phyloP scores from a whole-genome alignment of 2,329 filamentous ascomycete genomes.

The Paecilomyces niveus region DNA sequence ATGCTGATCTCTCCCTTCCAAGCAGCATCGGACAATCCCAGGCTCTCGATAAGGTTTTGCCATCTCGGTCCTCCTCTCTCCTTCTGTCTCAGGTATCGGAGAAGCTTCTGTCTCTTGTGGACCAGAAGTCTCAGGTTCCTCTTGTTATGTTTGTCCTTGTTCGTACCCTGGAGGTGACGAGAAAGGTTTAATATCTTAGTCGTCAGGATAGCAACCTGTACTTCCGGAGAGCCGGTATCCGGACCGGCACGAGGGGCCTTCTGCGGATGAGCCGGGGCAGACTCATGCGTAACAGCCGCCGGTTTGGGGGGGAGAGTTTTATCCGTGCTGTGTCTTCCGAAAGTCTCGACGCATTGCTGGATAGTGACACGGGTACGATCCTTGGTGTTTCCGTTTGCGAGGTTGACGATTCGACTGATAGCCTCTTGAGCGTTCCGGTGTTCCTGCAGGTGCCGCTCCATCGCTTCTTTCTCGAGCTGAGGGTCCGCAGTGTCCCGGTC shows the following conservation, averaged over 20 bases:
- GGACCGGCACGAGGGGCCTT: constrained; percentile 68
- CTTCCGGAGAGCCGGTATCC: constrained; percentile 91
- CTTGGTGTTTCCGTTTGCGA: constrained; percentile 70
- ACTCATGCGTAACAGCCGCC: constrained; percentile 35
- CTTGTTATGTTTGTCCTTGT: constrained; percentile 92
- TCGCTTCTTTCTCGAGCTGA: constrained; percentile 29
- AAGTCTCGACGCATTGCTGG: constrained; percentile 73
- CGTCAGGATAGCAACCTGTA: constrained; percentile 94
- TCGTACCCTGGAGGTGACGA: constrained; percentile 61
- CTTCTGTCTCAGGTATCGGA: constrained; percentile 79
- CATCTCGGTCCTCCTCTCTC: constrained; percentile 88
- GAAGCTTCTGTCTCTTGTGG: constrained; percentile 79
- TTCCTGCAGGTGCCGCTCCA: constrained; percentile 42
- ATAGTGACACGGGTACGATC: constrained; percentile 78
- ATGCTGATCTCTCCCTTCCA: constrained; percentile 86
- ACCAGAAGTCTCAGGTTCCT: constrained; percentile 78
- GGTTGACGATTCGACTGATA: constrained; percentile 67
- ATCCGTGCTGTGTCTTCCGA: constrained; percentile 90
- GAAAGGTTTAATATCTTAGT: constrained; percentile 82
- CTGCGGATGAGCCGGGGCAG: constrained; percentile 25
- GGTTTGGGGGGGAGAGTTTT: constrained; percentile 55
- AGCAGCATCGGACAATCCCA: constrained; percentile 80
- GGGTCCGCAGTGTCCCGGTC: constrained; percentile 28
- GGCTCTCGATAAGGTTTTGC: constrained; percentile 73
- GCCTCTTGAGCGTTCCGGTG: constrained; percentile 68